Evolutionary conservation across 352 stramenopile genomes (phyloP), one percentile per base, ranked within the genome.

Genomic region (Globisporangium camurandrum): DNA sequence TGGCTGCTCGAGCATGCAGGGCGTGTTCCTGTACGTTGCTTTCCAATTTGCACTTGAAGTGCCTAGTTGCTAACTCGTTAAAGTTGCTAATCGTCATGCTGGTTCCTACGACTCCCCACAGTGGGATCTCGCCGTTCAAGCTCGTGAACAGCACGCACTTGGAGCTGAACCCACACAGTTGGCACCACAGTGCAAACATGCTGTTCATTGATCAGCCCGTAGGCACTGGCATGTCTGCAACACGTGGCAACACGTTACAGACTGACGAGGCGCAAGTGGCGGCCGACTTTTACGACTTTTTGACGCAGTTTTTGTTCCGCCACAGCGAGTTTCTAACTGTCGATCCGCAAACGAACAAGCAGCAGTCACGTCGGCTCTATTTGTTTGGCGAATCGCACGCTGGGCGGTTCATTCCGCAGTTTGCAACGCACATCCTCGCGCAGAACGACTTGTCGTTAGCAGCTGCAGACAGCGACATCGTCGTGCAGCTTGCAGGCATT

Each of bases 351-450:
- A 52, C 75, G 14, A 64, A 51, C 17, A 41, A 55, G 3, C 64
- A 73, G 27, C 62, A 56, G 26, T 84, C 79, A 6, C 80, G 94
- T 23, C 66, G 75, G 31, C 64, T 99, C 36, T 98, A 92, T 59
- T 92, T 99, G 52, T 95, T 96, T 46, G 96, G 95, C 45, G 96
- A 99, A 64, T 98, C 87, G 14, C 94, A 99, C 67, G 95, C 95
- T 0, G 96, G 96, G 1, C 94, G 97, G 36, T 99, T 97, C 69
- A 98, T 99, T 60, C 96, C 96, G 9, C 75, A 85, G 47, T 98
- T 99, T 69, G 93, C 95, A 28, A 67, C 71, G 34, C 88, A 96
- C 60, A 98, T 99, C 54, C 54, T 97, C 16, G 54, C 91, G 38
- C 64, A 93, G 52, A 98, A 99, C 61, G 46, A 45, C 1, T 46